A percentile compares a stretch with the other conserved stretches of the same genome.
Evolutionary conservation across 2,329 filamentous ascomycete genomes (phyloP).

Genomic region (Graphilbum fragrans): DNA sequence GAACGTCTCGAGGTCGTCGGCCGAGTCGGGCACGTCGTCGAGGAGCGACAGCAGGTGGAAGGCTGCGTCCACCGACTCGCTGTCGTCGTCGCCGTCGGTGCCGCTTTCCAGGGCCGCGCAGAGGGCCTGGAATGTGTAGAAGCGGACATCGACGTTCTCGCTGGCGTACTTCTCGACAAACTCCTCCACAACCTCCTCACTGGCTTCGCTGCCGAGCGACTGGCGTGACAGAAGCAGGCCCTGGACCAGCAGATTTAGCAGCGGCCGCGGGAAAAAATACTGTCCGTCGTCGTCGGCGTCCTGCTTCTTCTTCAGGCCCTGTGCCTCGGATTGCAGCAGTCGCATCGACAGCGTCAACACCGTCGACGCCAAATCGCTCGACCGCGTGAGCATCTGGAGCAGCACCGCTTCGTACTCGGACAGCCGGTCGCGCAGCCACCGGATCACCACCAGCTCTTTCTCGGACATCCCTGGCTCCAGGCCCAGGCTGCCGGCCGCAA

Average conservation of each 20-base stretch:
- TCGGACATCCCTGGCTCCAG: slow-evolving; percentile 54
- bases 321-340: slow-evolving; percentile 67
- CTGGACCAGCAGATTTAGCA: slow-evolving; percentile 53
- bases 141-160: slow-evolving; percentile 73
- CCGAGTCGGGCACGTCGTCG: slow-evolving; percentile 56
- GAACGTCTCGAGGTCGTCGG: slow-evolving; percentile 56
- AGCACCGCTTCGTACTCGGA: slow-evolving; percentile 57
- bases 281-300: slow-evolving; percentile 11
- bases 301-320: slow-evolving; percentile 40
- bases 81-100: slow-evolving; percentile 5
- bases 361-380: slow-evolving; percentile 53
- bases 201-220: slow-evolving; percentile 1
- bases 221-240: slow-evolving; percentile 40
- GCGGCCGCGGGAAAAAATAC: slow-evolving; percentile 55
- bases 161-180: slow-evolving; percentile 71
- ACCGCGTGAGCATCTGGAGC: slow-evolving; percentile 44
- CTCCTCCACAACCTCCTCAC: slow-evolving; percentile 43
- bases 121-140: slow-evolving; percentile 65
- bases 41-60: slow-evolving; percentile 54
- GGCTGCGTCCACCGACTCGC: slow-evolving; percentile 30
- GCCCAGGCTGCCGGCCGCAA: slow-evolving; percentile 59
- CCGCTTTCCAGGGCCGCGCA: slow-evolving; percentile 13
- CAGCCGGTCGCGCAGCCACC: slow-evolving; percentile 68
- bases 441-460: slow-evolving; percentile 60
- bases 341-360: slow-evolving; percentile 73